Evolutionary conservation across 2,329 filamentous ascomycete genomes (phyloP).

Genomic region (Phialophora chinensis): DNA sequence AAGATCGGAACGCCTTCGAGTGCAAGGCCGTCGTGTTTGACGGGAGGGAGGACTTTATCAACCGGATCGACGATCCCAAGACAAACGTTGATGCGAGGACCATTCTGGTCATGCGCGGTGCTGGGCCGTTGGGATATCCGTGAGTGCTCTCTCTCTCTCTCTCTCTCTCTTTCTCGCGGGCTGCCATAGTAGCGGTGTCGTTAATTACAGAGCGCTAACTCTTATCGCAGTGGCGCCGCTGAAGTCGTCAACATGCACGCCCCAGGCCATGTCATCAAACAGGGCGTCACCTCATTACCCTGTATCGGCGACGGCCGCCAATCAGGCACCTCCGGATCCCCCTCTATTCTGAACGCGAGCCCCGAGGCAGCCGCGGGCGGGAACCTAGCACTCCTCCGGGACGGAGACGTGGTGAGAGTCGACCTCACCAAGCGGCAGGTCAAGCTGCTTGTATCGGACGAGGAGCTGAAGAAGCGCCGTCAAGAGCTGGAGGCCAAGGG

Average conservation of each 20-base stretch:
- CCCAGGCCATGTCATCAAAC: slow-evolving; percentile 52
- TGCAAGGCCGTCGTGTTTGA: slow-evolving; percentile 57
- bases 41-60: slow-evolving; percentile 57
- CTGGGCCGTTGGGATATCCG: slow-evolving; percentile 58
- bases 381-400: slow-evolving; percentile 57
- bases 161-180: too few relatives aligned
- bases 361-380: slow-evolving; percentile 62
- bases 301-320: slow-evolving; percentile 63
- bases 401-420: slow-evolving; percentile 59
- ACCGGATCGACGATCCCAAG: slow-evolving; percentile 50
- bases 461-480: slow-evolving; percentile 51
- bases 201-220: neutral
- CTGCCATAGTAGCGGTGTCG: neutral
- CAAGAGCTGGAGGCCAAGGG: slow-evolving; percentile 47
- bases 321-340: slow-evolving; percentile 61
- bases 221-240: slow-evolving; percentile 48
- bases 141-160: slow-evolving; percentile 1
- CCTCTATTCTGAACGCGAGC: slow-evolving; percentile 62
- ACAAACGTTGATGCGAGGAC: slow-evolving; percentile 50
- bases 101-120: slow-evolving; percentile 58
- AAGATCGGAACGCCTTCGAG: slow-evolving; percentile 57
- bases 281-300: slow-evolving; percentile 55
- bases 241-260: slow-evolving; percentile 62
- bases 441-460: slow-evolving; percentile 53
- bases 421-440: slow-evolving; percentile 58